phyloP scores from a whole-genome alignment of 1,139 yeast genomes.

The Debaryomyces udenii region DNA sequence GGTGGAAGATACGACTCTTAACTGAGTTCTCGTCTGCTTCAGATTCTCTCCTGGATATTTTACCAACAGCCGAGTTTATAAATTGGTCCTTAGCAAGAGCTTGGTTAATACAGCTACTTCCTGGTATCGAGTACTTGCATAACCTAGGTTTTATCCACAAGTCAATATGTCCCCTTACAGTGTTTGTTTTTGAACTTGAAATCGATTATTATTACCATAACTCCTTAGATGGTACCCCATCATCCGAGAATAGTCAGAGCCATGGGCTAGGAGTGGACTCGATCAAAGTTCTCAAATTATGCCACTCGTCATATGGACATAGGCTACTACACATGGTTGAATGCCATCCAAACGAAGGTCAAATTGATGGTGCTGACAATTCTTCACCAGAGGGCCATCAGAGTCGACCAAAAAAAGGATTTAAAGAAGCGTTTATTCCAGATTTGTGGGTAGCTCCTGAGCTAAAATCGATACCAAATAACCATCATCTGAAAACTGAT shows the following conservation, averaged over 20 bases:
- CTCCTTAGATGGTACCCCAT: slow-evolving; percentile 4
- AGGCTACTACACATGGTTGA: slow-evolving; percentile 62
- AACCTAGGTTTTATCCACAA: slow-evolving; percentile 80
- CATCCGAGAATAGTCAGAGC: slow-evolving; percentile 2
- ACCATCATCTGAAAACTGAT: slow-evolving; percentile 78
- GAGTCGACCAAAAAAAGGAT: slow-evolving; percentile 10
- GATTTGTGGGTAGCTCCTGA: slow-evolving; percentile 81
- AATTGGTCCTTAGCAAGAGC: slow-evolving; percentile 76
- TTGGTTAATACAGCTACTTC: slow-evolving; percentile 87
- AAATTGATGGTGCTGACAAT: slow-evolving; percentile 9
- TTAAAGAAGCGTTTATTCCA: slow-evolving; percentile 26
- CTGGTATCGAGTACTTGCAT: slow-evolving; percentile 82
- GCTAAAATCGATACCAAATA: slow-evolving; percentile 38
- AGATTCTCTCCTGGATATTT: slow-evolving; percentile 64
- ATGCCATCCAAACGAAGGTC: slow-evolving; percentile 46
- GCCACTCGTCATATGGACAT: slow-evolving; percentile 73
- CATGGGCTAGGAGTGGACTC: slow-evolving; percentile 1
- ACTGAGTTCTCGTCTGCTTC: slow-evolving; percentile 61
- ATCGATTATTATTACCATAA: slow-evolving; percentile 17
- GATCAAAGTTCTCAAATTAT: slow-evolving; percentile 54
- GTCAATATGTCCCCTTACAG: slow-evolving; percentile 62
- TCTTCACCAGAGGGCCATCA: not conserved
- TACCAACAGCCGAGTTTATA: slow-evolving; percentile 69
- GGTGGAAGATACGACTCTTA: slow-evolving; percentile 70
- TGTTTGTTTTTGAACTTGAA: slow-evolving; percentile 34